These are phyloP conservation scores for Sanghuangporus sanghuang DNA, from an alignment of 1,284 basidiomycete genomes.

Conservation along the genomic window DNA sequence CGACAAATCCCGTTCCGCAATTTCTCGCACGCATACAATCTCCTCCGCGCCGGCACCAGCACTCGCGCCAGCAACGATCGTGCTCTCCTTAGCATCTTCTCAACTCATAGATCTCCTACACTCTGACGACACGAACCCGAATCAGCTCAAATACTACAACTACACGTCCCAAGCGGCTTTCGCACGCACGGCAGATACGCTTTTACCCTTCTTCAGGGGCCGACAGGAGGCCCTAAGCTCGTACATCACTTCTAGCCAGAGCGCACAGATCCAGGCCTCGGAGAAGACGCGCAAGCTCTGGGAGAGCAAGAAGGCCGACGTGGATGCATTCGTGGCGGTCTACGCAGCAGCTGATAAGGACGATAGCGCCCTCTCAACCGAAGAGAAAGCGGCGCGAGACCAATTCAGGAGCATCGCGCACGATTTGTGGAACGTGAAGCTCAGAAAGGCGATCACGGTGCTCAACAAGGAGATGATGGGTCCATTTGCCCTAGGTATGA, in stretches of 20 bases:
- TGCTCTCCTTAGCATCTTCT: constrained; percentile 52
- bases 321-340: constrained; percentile 40
- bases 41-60: constrained; percentile 70
- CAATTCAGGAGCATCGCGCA: constrained; percentile 33
- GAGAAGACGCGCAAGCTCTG: constrained; percentile 58
- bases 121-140: constrained; percentile 47
- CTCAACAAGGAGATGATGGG: constrained; percentile 62
- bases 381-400: constrained; percentile 27
- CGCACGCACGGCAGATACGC: constrained; percentile 32
- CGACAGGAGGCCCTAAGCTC: constrained; percentile 48
- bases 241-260: constrained; percentile 48
- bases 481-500: constrained; percentile 65
- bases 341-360: constrained; percentile 40
- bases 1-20: constrained; percentile 70
- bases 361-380: constrained; percentile 31
- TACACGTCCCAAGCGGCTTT: constrained; percentile 46
- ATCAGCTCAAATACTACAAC: constrained; percentile 44
- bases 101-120: constrained; percentile 65
- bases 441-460: constrained; percentile 39
- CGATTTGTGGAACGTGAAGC: constrained; percentile 37
- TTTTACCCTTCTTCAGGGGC: constrained; percentile 42
- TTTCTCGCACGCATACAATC: constrained; percentile 62
- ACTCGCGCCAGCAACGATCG: constrained; percentile 77
- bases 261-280: constrained; percentile 43
- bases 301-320: constrained; percentile 46